Percentiles rank a stretch among this genome's conserved stretches.
Conservation (phyloP, 1,284 basidiomycete genomes). For the Heterobasidion occidentale region DNA sequence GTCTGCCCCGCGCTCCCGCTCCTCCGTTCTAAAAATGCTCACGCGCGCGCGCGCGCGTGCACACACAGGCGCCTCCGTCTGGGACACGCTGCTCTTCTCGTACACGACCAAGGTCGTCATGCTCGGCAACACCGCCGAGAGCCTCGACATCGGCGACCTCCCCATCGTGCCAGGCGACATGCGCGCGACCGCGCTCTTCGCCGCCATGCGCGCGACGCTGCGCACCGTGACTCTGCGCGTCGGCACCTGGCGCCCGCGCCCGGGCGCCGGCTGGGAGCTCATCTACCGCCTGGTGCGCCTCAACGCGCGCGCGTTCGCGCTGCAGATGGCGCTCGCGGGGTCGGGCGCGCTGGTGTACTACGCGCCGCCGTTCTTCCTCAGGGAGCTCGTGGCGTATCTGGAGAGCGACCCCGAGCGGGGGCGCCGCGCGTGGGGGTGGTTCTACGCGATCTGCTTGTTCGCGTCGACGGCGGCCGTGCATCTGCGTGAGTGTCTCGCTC, state of each 20-base stretch:
- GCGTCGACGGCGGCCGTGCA: constrained; percentile 52
- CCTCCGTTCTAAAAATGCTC: neutral
- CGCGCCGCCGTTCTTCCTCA: constrained; percentile 70
- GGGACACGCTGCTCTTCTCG: constrained; percentile 64
- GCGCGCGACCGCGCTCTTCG: constrained; percentile 48
- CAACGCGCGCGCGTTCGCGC: constrained; percentile 34
- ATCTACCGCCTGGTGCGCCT: constrained; percentile 48
- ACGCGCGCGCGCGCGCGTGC: neutral
- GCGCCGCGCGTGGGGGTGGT: constrained; percentile 64
- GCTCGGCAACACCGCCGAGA: constrained; percentile 66
- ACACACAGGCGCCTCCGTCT: constrained; percentile 29
- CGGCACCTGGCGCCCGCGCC: constrained; percentile 32
- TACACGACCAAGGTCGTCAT: constrained; percentile 81
- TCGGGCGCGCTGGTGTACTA: constrained; percentile 70
- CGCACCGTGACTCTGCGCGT: constrained; percentile 32
- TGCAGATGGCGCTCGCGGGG: constrained; percentile 50
- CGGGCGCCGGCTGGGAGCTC: constrained; percentile 58
- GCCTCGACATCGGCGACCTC: constrained; percentile 79
- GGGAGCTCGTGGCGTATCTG: constrained; percentile 64
- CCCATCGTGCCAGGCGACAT: constrained; percentile 70
- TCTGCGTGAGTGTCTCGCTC: constrained; percentile 35
- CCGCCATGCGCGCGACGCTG: constrained; percentile 30
- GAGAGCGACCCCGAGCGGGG: constrained; percentile 51
- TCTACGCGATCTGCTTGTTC: constrained; percentile 67
- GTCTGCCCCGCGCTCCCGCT: constrained; percentile 12